phyloP scores from a whole-genome alignment of 2,329 filamentous ascomycete genomes.

The Penicillium sclerotiorum region DNA sequence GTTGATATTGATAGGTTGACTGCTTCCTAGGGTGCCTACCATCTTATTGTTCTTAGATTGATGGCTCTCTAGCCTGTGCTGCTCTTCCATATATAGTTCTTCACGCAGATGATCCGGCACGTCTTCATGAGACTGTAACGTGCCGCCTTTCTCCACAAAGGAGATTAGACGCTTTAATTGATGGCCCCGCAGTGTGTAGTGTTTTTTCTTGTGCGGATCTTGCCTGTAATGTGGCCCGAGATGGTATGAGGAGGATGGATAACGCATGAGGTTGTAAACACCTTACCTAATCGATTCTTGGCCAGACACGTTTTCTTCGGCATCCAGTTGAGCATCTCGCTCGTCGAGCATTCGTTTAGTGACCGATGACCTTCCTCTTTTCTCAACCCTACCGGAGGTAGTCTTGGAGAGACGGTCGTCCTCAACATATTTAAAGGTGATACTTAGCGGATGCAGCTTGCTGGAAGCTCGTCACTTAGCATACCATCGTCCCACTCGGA shows the following conservation, averaged over 20 bases:
- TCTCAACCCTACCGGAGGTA: conserved; percentile 6
- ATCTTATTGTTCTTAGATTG: conserved; percentile 12
- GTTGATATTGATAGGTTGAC: conserved; percentile 14
- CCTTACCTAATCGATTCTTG: conserved; percentile 12
- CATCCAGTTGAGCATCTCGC: conserved; percentile 13
- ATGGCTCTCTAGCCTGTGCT: conserved; percentile 9
- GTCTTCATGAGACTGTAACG: conserved; percentile 11
- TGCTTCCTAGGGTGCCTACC: conserved; percentile 1
- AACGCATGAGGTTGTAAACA: conserved; percentile 16
- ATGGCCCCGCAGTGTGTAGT: conserved; percentile 13
- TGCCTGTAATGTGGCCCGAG: conserved; percentile 19
- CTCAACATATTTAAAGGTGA: conserved; percentile 12
- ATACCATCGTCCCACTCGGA: conserved; percentile 3
- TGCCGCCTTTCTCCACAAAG: conserved; percentile 7
- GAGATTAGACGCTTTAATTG: conserved; percentile 11
- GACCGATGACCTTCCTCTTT: conserved; percentile 14
- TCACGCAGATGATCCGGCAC: conserved; percentile 10
- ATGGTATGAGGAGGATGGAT: conserved; percentile 10
- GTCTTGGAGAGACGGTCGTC: conserved; percentile 3
- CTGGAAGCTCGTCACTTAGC: conserved; percentile 4
- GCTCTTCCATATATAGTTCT: conserved; percentile 18
- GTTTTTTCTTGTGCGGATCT: conserved; percentile 19
- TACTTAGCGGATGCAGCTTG: conserved; percentile 13
- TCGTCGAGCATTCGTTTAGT: conserved; percentile 15
- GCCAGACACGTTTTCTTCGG: conserved; percentile 12